Conservation (phyloP, 192 early-diverging fungal species). For the Linnemannia elongata region DNA sequence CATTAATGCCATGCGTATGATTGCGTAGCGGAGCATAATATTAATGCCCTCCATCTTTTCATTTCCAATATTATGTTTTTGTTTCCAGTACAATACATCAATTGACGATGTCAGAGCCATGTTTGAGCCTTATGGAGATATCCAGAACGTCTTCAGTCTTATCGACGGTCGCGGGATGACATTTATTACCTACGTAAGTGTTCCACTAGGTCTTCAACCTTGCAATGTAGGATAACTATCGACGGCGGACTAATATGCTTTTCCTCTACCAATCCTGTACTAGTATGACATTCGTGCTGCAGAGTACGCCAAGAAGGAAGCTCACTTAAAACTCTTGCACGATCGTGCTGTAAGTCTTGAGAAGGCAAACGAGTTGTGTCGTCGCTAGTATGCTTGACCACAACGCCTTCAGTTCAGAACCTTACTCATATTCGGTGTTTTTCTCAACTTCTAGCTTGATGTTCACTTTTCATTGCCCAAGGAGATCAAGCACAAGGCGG, state of each 20-base stretch:
- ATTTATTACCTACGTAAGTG: conserved; percentile 74
- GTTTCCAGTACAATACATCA: conserved; percentile 53
- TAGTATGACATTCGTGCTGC: conserved; percentile 68
- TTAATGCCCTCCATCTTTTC: neutral
- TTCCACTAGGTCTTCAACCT: neutral
- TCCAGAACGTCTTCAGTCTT: conserved; percentile 68
- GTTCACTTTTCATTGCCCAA: conserved; percentile 68
- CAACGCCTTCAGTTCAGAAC: too few species aligned
- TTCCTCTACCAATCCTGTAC: neutral
- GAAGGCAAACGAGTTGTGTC: neutral
- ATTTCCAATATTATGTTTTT: neutral
- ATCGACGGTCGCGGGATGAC: conserved; percentile 69
- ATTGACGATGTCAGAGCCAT: conserved; percentile 52
- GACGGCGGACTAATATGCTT: neutral
- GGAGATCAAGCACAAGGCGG: conserved; percentile 50
- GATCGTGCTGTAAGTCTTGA: conserved; percentile 47
- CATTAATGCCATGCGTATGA: too few species aligned
- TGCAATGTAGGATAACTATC: neutral
- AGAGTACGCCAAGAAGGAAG: conserved; percentile 60
- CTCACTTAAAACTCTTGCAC: conserved; percentile 51
- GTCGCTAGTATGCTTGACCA: too few species aligned
- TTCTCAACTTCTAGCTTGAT: conserved; percentile 56
- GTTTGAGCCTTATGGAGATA: conserved; percentile 69
- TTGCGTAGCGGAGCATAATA: neutral
- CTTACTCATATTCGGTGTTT: too few species aligned